Evolutionary conservation across 2,329 filamentous ascomycete genomes (phyloP), one percentile per base, ranked within the genome.

Genomic region (Trichoderma atrobrunneum): DNA sequence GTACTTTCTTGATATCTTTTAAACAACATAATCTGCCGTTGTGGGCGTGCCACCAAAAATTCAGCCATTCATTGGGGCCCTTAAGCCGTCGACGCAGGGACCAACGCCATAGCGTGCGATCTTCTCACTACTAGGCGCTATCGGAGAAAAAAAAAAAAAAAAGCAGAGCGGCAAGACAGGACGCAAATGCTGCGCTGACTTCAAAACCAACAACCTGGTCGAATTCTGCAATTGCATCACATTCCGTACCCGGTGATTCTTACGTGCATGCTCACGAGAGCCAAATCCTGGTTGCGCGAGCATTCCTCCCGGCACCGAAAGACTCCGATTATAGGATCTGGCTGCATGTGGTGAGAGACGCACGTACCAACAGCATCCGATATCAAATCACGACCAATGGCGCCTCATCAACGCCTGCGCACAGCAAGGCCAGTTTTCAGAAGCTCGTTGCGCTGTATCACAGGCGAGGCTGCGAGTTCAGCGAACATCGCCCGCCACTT

Each of bases 321-420:
- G 16, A 5, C 21, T 26, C 63, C 24, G 10, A 21, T 66, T 39
- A 18, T 39, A 28, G 63, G 63, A 66, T 10, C 48, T 62, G 59
- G 32, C 21, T 62, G 59, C 43, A 51, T 51, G 43, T 51, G 43
- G 43, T 51, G 21, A 54, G 21, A 54, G 43, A 51, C 43, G 43
- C 43, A 51, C n/a, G 48, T 14, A 54, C 48, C n/a, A 30, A 10
- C n/a, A 30, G 16, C 30, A 32, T 2, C 5, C 7, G 28, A 12
- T 11, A 34, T 34, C 57, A 5, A 21, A 21, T 59, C 56, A 59
- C n/a, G 18, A 36, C 2, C 34, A 36, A 72, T 72, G 70, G 70
- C 70, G 32, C 70, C 64, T 39, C 43, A 63, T 39, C 70, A 72
- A 34, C 63, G 70, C 26, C 34, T 67, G 56, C 63, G 43, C 57